Percentiles rank a stretch among this genome's conserved stretches.
phyloP scores from a whole-genome alignment of 495 filamentous ascomycete genomes.

The Penicillium arizonense region DNA sequence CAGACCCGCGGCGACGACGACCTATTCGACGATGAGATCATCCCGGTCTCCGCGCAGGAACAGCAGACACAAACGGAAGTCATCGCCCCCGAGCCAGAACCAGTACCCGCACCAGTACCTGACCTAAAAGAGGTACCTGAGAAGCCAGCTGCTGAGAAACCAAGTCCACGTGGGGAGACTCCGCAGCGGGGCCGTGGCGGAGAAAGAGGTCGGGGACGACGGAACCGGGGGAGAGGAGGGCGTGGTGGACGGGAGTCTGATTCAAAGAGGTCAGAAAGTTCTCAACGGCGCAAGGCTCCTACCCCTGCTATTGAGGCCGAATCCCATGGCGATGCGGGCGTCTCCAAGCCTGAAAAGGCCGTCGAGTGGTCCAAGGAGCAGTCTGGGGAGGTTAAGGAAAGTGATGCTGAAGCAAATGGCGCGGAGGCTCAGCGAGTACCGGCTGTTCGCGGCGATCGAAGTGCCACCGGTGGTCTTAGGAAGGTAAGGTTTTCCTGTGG shows the following conservation, averaged over 20 bases:
- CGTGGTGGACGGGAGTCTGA: slow-evolving; percentile 31
- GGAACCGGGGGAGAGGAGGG: slow-evolving; percentile 35
- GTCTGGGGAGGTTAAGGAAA: slow-evolving; percentile 13
- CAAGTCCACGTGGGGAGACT: slow-evolving; percentile 21
- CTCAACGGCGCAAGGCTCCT: slow-evolving; percentile 19
- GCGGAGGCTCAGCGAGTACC: slow-evolving; percentile 37
- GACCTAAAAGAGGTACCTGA: slow-evolving; percentile 9
- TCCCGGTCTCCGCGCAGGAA: slow-evolving; percentile 50
- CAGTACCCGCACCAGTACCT: slow-evolving; percentile 7
- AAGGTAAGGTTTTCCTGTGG: slow-evolving; percentile 31
- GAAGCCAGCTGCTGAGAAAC: slow-evolving; percentile 11
- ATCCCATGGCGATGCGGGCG: slow-evolving; percentile 8
- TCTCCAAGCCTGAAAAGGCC: slow-evolving; percentile 16
- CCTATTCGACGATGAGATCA: slow-evolving; percentile 71
- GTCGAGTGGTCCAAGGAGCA: slow-evolving; percentile 25
- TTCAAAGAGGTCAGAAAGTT: slow-evolving; percentile 24
- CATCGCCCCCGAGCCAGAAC: slow-evolving; percentile 13
- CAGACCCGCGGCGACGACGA: slow-evolving; percentile 67
- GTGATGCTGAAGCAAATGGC: slow-evolving; percentile 18
- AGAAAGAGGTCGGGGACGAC: slow-evolving; percentile 36
- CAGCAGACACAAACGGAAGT: slow-evolving; percentile 28
- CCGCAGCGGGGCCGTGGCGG: slow-evolving; percentile 34
- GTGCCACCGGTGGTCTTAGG: slow-evolving; percentile 62
- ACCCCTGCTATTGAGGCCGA: slow-evolving; percentile 13
- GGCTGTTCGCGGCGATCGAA: slow-evolving; percentile 67